Evolutionary conservation across 768 basidiomycete species (phyloP).

Genomic region (Pleurotus giganteus): DNA sequence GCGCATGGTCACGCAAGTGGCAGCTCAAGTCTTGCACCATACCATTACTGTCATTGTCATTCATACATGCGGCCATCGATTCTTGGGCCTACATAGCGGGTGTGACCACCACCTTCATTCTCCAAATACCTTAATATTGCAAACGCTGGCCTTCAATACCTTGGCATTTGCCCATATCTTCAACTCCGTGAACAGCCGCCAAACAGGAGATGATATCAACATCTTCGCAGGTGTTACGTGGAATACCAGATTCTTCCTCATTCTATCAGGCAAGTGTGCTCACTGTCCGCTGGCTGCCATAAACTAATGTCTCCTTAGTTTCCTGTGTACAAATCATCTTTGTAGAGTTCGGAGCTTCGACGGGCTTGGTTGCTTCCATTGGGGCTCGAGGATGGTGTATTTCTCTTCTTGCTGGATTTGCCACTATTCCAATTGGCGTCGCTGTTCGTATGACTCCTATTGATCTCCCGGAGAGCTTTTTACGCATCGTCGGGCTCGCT

Average conservation of each 20-base stretch:
- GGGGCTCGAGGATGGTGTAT: conserved; percentile 69
- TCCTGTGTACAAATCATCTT: conserved; percentile 62
- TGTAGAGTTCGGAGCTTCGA: conserved; percentile 60
- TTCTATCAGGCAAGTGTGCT: conserved; percentile 25
- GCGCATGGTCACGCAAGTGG: background rate
- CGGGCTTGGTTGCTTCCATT: conserved; percentile 67
- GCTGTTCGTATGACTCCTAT: conserved; percentile 64
- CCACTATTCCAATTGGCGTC: conserved; percentile 66
- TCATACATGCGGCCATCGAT: background rate
- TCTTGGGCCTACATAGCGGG: background rate
- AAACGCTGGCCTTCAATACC: conserved; percentile 74
- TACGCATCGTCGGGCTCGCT: background rate
- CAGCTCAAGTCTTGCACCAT: background rate
- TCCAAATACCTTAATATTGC: conserved; percentile 37
- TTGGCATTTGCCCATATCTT: conserved; percentile 82
- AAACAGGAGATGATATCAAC: conserved; percentile 65
- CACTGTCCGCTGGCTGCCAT: conserved; percentile 56
- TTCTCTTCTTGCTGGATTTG: conserved; percentile 59
- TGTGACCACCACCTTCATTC: background rate
- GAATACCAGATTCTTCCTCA: conserved; percentile 56
- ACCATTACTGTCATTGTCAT: background rate
- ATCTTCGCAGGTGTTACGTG: conserved; percentile 59
- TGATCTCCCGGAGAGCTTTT: background rate
- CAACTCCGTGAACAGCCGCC: conserved; percentile 70
- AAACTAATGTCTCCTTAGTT: conserved; percentile 37